phyloP scores from a whole-genome alignment of 2,329 filamentous ascomycete genomes.

The Phyllosticta citriasiana region DNA sequence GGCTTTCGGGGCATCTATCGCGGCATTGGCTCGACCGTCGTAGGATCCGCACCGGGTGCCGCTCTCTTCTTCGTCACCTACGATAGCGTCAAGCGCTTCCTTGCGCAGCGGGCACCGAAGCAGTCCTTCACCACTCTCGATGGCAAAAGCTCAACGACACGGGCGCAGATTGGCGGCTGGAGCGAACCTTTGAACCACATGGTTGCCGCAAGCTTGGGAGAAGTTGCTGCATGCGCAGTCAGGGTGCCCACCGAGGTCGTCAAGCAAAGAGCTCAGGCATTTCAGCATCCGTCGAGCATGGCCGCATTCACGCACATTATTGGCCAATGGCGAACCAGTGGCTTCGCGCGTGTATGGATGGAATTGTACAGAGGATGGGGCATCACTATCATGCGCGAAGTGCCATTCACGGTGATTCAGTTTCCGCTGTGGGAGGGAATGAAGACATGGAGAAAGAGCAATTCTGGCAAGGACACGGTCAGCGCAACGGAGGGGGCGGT shows the following conservation, averaged over 20 bases:
- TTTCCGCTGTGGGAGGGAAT: slow-evolving; percentile 95
- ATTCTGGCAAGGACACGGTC: slow-evolving; percentile 39
- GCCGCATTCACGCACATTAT: slow-evolving; percentile 62
- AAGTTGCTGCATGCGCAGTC: slow-evolving; percentile 84
- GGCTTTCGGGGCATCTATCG: slow-evolving; percentile 90
- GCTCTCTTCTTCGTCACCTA: slow-evolving; percentile 97
- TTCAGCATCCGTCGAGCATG: slow-evolving; percentile 61
- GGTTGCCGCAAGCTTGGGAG: slow-evolving; percentile 73
- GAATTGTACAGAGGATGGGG: slow-evolving; percentile 88
- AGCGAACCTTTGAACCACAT: slow-evolving; percentile 53
- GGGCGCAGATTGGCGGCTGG: background rate
- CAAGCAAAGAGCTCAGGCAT: slow-evolving; percentile 91
- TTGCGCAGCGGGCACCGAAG: slow-evolving; percentile 12
- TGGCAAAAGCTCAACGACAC: slow-evolving; percentile 6
- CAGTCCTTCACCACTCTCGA: slow-evolving; percentile 6
- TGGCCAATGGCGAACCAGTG: slow-evolving; percentile 25
- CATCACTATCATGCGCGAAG: slow-evolving; percentile 89
- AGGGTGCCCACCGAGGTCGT: slow-evolving; percentile 93
- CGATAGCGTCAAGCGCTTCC: slow-evolving; percentile 52
- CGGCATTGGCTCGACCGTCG: slow-evolving; percentile 77
- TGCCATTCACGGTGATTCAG: slow-evolving; percentile 94
- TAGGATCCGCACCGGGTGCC: slow-evolving; percentile 86
- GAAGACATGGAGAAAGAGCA: slow-evolving; percentile 55
- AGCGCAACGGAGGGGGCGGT: slow-evolving; percentile 70
- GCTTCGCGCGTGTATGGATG: slow-evolving; percentile 53